These are phyloP conservation scores for Holtermanniella nyarrowii DNA, from an alignment of 768 basidiomycete genomes.

Conservation along the genomic window DNA sequence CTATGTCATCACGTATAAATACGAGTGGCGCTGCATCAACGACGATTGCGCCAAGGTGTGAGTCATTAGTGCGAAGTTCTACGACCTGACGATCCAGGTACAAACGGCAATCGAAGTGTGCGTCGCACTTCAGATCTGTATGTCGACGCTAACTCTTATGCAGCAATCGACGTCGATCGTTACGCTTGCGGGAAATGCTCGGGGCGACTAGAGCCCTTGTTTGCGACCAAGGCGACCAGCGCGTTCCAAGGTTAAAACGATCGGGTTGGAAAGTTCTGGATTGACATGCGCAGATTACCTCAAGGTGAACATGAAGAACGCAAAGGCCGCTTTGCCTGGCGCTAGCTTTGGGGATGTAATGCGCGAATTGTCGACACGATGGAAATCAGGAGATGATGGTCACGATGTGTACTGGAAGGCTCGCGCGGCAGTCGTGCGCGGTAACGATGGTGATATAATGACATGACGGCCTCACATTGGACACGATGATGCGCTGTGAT, in stretches of 20 bases:
- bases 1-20: slow-evolving; percentile 44
- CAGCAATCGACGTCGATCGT: slow-evolving; percentile 38
- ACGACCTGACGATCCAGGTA: slow-evolving; percentile 23
- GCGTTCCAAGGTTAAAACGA: slow-evolving; percentile 38
- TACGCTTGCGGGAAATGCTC: slow-evolving; percentile 41
- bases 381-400: slow-evolving; percentile 16
- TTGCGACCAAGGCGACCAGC: slow-evolving; percentile 22
- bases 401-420: slow-evolving; percentile 13
- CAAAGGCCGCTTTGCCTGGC: slow-evolving; percentile 29
- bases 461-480: too few relatives aligned
- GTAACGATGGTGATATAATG: too few relatives aligned
- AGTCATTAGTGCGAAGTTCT: too few relatives aligned
- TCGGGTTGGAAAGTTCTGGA: not conserved
- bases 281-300: slow-evolving; percentile 15
- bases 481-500: too few relatives aligned
- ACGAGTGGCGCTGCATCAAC: slow-evolving; percentile 30
- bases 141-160: slow-evolving; percentile 9
- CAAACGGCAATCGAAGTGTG: slow-evolving; percentile 38
- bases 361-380: slow-evolving; percentile 25
- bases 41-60: slow-evolving; percentile 37
- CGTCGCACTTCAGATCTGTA: not conserved
- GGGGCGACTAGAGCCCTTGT: slow-evolving; percentile 28
- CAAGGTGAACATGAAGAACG: slow-evolving; percentile 26
- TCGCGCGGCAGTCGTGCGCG: not conserved
- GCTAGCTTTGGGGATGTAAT: slow-evolving; percentile 35